A percentile compares a stretch with the other conserved stretches of the same genome.
phyloP scores from a whole-genome alignment of 345 rosid genomes.

The Populus nigra region DNA sequence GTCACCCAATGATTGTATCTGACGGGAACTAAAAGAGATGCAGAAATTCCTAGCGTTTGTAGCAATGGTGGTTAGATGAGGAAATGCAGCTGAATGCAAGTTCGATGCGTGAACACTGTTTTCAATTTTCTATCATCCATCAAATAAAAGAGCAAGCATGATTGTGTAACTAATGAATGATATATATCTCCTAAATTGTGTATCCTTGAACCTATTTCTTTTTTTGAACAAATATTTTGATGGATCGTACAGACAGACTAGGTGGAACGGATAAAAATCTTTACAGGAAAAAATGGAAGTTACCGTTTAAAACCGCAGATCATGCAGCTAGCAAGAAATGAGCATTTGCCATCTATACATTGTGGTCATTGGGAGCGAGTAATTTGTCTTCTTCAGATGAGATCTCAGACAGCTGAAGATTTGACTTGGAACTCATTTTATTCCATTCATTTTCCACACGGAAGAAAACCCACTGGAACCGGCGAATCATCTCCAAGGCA shows the following conservation, averaged over 20 bases:
- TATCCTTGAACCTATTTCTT: too few species aligned
- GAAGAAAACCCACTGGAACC: constrained; percentile 96
- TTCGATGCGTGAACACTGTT: too few species aligned
- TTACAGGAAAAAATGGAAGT: constrained; percentile 13
- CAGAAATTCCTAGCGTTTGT: background rate
- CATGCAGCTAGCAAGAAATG: background rate
- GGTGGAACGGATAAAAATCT: constrained; percentile 1
- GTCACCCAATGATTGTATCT: background rate
- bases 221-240: constrained; percentile 13
- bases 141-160: too few species aligned
- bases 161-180: too few species aligned
- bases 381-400: constrained; percentile 56
- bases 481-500: constrained; percentile 75
- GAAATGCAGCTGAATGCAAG: too few species aligned
- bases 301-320: constrained; percentile 1
- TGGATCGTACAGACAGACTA: background rate
- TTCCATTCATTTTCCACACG: constrained; percentile 92
- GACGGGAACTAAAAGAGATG: background rate
- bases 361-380: constrained; percentile 40
- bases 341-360: constrained; percentile 41
- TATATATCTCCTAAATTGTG: too few species aligned
- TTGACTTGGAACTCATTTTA: constrained; percentile 60
- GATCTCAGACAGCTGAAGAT: constrained; percentile 42
- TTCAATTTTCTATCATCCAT: too few species aligned
- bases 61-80: too few species aligned